These are phyloP conservation scores for Fistulifera pelliculosa DNA, from an alignment of 108 stramenopile genomes.

Conservation along the genomic window DNA sequence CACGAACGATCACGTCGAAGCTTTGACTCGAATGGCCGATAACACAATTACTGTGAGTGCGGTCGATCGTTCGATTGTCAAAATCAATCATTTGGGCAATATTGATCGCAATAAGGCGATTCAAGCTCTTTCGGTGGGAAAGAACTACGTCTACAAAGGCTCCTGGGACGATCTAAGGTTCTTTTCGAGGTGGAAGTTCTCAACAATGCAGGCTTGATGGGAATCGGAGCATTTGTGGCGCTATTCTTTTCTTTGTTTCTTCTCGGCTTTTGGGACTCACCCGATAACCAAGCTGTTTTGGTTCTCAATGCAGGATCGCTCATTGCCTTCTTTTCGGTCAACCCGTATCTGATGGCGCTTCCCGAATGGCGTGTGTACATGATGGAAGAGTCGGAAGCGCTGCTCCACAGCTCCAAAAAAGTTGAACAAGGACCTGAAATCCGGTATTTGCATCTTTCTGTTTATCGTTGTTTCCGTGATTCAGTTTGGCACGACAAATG, in stretches of 20 bases:
- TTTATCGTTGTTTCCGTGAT: conserved; percentile 25
- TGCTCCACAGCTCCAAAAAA: conserved; percentile 40
- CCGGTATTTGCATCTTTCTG: conserved; percentile 17
- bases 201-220: conserved; percentile 26
- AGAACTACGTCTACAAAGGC: conserved; percentile 25
- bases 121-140: conserved; percentile 36
- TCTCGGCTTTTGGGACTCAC: conserved; percentile 39
- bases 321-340: conserved; percentile 40
- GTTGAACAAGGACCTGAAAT: conserved; percentile 19
- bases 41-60: conserved; percentile 55
- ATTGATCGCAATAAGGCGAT: conserved; percentile 41
- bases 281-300: conserved; percentile 26
- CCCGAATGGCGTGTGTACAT: conserved; percentile 48
- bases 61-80: conserved; percentile 27
- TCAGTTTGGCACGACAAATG: conserved; percentile 25
- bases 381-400: conserved; percentile 57
- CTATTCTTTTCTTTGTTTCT: conserved; percentile 33
- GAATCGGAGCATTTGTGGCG: conserved; percentile 22
- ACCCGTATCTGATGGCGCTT: conserved; percentile 47
- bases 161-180: conserved; percentile 37
- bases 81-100: conserved; percentile 28
- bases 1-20: conserved; percentile 58
- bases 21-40: conserved; percentile 41
- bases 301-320: conserved; percentile 34
- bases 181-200: conserved; percentile 50